phyloP scores from a whole-genome alignment of 1,284 basidiomycete species.

The Amylostereum chailletii region DNA sequence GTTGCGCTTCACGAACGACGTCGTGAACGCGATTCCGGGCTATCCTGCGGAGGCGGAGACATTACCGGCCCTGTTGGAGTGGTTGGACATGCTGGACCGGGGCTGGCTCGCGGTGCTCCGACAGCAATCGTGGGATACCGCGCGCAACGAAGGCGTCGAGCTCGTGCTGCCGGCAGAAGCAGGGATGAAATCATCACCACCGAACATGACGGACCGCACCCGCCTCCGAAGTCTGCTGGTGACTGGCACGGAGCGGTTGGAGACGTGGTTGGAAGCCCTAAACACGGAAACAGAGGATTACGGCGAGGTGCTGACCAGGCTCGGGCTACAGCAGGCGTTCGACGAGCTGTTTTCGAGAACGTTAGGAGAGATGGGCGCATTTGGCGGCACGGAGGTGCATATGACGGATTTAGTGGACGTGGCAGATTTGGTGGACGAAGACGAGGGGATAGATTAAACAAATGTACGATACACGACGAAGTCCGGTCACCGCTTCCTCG shows the following conservation, averaged over 20 bases:
- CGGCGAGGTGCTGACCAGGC: conserved; percentile 29
- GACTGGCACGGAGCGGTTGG: conserved; percentile 45
- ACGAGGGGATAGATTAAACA: not conserved
- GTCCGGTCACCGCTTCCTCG: conserved; percentile 13
- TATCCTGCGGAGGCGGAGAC: conserved; percentile 37
- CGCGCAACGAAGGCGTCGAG: conserved; percentile 36
- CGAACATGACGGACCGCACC: conserved; percentile 61
- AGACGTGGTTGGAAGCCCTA: conserved; percentile 53
- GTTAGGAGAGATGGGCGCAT: conserved; percentile 42
- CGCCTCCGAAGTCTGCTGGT: conserved; percentile 57
- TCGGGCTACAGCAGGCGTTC: conserved; percentile 50
- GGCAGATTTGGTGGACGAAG: not conserved
- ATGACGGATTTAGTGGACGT: not conserved
- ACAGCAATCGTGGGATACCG: conserved; percentile 54
- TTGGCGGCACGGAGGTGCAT: conserved; percentile 17
- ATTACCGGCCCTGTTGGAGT: conserved; percentile 46
- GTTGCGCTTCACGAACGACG: conserved; percentile 62
- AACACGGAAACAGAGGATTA: conserved; percentile 14
- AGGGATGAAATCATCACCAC: conserved; percentile 29
- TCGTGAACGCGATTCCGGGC: conserved; percentile 46
- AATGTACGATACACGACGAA: not conserved
- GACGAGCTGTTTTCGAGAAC: conserved; percentile 54
- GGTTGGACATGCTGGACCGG: conserved; percentile 61
- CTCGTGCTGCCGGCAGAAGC: conserved; percentile 26
- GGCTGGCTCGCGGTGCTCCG: conserved; percentile 61